Percentiles rank a stretch among this genome's conserved stretches.
Conservation (phyloP, 2,329 filamentous ascomycete species). For the Neofusicoccum cordaticola region DNA sequence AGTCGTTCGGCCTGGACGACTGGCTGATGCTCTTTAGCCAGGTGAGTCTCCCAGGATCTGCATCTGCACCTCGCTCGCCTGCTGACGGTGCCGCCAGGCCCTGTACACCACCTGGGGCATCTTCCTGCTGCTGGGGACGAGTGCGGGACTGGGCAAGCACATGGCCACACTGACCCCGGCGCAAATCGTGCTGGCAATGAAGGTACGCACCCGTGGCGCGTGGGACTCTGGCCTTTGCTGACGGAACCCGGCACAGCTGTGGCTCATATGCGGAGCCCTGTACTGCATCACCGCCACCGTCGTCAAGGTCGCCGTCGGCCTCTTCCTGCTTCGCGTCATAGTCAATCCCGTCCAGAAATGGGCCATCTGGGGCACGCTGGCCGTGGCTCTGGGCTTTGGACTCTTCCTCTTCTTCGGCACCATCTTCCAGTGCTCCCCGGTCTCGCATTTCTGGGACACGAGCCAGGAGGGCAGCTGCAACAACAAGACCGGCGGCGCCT, state of each 20-base stretch:
- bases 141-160: constrained; percentile 36
- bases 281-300: constrained; percentile 50
- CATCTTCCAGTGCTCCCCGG: constrained; percentile 41
- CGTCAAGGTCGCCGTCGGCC: constrained; percentile 51
- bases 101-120: constrained; percentile 38
- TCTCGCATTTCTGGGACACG: constrained; percentile 48
- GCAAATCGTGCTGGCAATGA: constrained; percentile 29
- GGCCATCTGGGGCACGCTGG: constrained; percentile 38
- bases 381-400: not conserved
- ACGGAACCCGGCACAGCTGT: constrained; percentile 34
- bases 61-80: not conserved
- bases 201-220: constrained; percentile 18
- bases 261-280: constrained; percentile 56
- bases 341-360: constrained; percentile 44
- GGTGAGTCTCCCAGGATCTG: constrained; percentile 35
- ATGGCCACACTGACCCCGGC: constrained; percentile 24
- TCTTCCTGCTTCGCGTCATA: constrained; percentile 54
- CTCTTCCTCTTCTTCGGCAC: not conserved
- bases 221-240: constrained; percentile 13
- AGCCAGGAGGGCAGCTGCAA: not conserved
- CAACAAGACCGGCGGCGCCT: not conserved
- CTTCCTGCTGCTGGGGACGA: constrained; percentile 32
- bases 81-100: constrained; percentile 23
- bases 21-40: constrained; percentile 39
- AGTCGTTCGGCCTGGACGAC: constrained; percentile 41